phyloP scores from a whole-genome alignment of 108 stramenopile species.

The Nitzschia sp. region DNA sequence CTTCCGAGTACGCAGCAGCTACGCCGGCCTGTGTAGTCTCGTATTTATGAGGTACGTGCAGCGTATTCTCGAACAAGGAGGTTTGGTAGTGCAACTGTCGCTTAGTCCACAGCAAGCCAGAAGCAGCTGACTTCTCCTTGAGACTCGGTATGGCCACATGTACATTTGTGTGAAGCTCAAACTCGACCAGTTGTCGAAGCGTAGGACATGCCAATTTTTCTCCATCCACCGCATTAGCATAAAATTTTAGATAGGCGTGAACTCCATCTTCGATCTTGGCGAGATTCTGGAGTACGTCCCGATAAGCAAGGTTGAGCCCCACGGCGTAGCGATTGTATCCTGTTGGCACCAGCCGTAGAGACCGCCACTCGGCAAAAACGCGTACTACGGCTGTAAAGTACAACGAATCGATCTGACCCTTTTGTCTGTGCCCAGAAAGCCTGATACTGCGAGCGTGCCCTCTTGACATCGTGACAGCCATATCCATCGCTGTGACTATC shows the following conservation, averaged over 20 bases:
- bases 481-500: slow-evolving; percentile 28
- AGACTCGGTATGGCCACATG: slow-evolving; percentile 54
- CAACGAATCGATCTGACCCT: slow-evolving; percentile 38
- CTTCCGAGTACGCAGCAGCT: slow-evolving; percentile 56
- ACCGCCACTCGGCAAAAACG: slow-evolving; percentile 76
- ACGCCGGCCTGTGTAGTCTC: slow-evolving; percentile 39
- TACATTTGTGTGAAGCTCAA: slow-evolving; percentile 37
- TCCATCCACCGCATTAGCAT: neutral
- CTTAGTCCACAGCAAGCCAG: slow-evolving; percentile 70
- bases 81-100: slow-evolving; percentile 72
- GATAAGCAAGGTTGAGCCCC: slow-evolving; percentile 61
- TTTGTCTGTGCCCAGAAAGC: neutral
- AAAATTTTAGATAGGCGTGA: slow-evolving; percentile 42
- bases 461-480: slow-evolving; percentile 28
- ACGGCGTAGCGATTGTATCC: slow-evolving; percentile 71
- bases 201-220: slow-evolving; percentile 37
- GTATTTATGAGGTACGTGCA: slow-evolving; percentile 38
- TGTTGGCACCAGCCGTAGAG: slow-evolving; percentile 58
- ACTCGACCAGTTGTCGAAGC: slow-evolving; percentile 48
- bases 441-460: slow-evolving; percentile 2
- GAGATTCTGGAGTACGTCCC: slow-evolving; percentile 75
- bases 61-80: slow-evolving; percentile 41
- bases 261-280: slow-evolving; percentile 70
- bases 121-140: slow-evolving; percentile 57
- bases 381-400: slow-evolving; percentile 53